Base-by-base conservation (phyloP, 169 alveolate species). In the Plasmodium yoelii region DNA sequence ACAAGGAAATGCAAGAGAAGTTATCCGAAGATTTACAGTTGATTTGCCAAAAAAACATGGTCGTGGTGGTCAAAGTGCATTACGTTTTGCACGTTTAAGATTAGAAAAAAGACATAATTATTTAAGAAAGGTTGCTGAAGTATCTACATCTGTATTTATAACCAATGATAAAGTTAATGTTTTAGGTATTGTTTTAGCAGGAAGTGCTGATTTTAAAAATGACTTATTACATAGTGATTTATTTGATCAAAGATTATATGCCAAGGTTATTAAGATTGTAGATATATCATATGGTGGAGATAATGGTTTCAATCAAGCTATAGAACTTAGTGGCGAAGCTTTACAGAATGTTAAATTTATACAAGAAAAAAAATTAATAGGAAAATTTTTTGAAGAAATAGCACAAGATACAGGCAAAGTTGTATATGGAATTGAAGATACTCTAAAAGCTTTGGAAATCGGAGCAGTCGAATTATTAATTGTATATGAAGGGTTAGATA, bases 211-310 rank as follows among this genome's bases (percentile, higher is more conserved):
- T 88, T 99, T 99, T 90, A 99, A 99, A 94, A 98, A 96, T 73
- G 99, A 98, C 65, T 89, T 98, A 72, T 94, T 90, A 87, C 75
- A 87, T 82, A 86, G 97, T 47, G 99, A 98, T 73, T 93, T 98
- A 93, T 97, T 98, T 86, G 99, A 98, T 90, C 98, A 95, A 73
- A 93, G 99, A 87, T 96, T 98, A 19, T 94, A 95, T n/a, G 96
- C 98, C 4, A 96, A 97, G 69, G 97, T 98, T 44, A 71, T 97
- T 24, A 96, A 97, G 88, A 94, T 99, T 22, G 99, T 99, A 0
- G 99, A 99, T 91, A 99, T 99, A 12, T 92, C 96, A 26, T 99
- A 99, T 89, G 99, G 99, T n/a, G 99, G 99, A 8, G 99, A 98
- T 93, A 97, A 98, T 92, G 99, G 99, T 5, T 97, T 99, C 82